Evolutionary conservation across 2,329 filamentous ascomycete genomes (phyloP).

Genomic region (Fusarium lyarnte): DNA sequence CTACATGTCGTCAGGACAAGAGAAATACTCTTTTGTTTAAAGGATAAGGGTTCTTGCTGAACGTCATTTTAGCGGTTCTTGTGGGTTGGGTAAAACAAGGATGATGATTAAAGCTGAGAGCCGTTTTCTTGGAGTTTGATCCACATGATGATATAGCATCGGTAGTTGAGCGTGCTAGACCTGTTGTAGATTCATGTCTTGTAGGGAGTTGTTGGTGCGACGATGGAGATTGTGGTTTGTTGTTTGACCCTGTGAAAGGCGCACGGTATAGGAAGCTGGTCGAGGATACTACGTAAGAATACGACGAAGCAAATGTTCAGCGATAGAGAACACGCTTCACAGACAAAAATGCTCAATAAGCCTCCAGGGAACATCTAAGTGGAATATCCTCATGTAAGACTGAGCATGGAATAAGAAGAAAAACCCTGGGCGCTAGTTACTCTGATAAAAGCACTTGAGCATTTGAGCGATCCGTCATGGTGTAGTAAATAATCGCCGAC

Average conservation of each 20-base stretch:
- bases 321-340: not conserved
- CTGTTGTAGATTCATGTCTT: not conserved
- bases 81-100: conserved; percentile 4
- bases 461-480: no score
- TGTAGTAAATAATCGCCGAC: no score
- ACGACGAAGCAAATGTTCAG: not conserved
- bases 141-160: conserved; percentile 8
- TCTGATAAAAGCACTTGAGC: no score
- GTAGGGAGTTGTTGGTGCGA: not conserved
- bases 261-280: conserved; percentile 1
- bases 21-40: not conserved
- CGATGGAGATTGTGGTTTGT: not conserved
- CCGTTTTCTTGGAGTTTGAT: not conserved
- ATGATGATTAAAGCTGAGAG: not conserved
- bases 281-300: not conserved
- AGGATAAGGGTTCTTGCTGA: conserved; percentile 2
- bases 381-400: not conserved
- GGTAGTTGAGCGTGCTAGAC: not conserved
- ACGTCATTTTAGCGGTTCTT: conserved; percentile 27
- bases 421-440: no score
- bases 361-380: not conserved
- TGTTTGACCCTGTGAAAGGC: conserved; percentile 6
- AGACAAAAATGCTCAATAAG: no score
- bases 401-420: not conserved
- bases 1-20: not conserved